Base-by-base conservation (phyloP, 2,329 filamentous ascomycete genomes). In the Thermoascus crustaceus region DNA sequence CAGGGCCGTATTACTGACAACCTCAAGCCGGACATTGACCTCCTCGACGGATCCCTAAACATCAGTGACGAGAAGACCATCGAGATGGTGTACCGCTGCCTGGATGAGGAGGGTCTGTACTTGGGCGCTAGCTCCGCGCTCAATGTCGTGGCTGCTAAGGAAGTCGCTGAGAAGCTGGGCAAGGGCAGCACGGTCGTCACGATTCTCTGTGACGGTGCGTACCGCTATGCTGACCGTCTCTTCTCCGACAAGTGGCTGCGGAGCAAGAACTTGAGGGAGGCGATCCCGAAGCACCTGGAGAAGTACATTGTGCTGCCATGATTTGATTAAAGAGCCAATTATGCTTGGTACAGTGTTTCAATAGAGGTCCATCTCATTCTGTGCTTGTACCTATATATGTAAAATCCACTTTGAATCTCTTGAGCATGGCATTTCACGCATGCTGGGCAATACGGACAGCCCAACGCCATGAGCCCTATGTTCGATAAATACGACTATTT, bases 1-100 rank as follows among this genome's bases (percentile, higher is more conserved):
- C 91, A 96, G 68, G 91, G 91, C 23, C 82, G 91, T 34, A 76
- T 98, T 34, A 98, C 91, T n/a, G 85, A 94, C 56, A 98, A 98
- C 64, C 67, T 98, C 45, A 71, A 77, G 62, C 84, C 83, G 3
- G 91, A 98, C 53, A 74, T 98, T 39, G 81, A 73, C 41, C 70
- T 94, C 29, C 55, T 96, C 10, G 91, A 96, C 63, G 88, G 82
- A 39, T 85, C 86, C 22, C 55, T 98, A 52, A 73, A 80, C 57
- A 86, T 98, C 48, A 74, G 78, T 42, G 91, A 98, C 57, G 87
- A 91, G 68, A 88, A 94, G 75, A 93, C 80, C 53, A 89, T 98
- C 49, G 85, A 85, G 64, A 96, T 95, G 91, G 86, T 98, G 29
- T 98, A 96, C 68, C 73, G 89, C 45, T 94, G 89, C 56, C 69